These are phyloP conservation scores for Carex scoparia DNA, from an alignment of 176 grass and related monocot genomes.

Conservation along the genomic window DNA sequence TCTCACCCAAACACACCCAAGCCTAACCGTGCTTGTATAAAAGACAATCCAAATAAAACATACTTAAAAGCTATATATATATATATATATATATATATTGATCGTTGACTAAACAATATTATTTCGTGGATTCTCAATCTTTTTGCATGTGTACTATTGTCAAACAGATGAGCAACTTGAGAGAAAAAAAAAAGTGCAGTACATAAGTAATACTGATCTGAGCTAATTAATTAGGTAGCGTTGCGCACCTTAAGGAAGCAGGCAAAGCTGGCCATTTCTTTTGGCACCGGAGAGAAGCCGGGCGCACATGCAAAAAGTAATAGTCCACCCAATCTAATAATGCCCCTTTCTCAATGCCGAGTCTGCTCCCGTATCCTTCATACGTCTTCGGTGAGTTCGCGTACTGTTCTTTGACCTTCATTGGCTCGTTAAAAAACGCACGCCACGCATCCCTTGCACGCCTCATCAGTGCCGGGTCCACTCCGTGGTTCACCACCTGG, in stretches of 20 bases:
- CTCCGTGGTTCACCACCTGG: conserved; percentile 86
- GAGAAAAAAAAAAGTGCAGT: not conserved
- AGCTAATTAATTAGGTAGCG: not conserved
- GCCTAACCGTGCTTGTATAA: not conserved
- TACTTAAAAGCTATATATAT: no score
- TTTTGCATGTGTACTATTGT: not conserved
- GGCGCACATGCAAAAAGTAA: conserved; percentile 72
- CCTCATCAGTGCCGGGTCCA: conserved; percentile 39
- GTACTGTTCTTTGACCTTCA: conserved; percentile 55
- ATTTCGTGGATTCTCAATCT: not conserved
- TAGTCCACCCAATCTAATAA: conserved; percentile 85
- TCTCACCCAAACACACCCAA: not conserved
- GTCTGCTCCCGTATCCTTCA: conserved; percentile 86
- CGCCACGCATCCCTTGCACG: conserved; percentile 40
- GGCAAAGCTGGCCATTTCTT: conserved; percentile 68
- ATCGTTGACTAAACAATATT: not conserved
- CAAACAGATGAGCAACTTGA: not conserved
- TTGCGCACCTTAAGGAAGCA: conserved; percentile 33
- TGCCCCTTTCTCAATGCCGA: conserved; percentile 47
- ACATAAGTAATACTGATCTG: not conserved
- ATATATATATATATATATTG: no score
- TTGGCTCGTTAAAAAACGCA: conserved; percentile 52
- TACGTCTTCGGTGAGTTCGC: conserved; percentile 78
- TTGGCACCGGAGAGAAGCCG: conserved; percentile 45
- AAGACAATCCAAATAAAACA: not conserved